Percentiles rank a stretch among this genome's conserved stretches.
These are phyloP conservation scores for Yamadazyma spencermartinsiae DNA, from an alignment of 1,139 yeast genomes.

Conservation along the genomic window DNA sequence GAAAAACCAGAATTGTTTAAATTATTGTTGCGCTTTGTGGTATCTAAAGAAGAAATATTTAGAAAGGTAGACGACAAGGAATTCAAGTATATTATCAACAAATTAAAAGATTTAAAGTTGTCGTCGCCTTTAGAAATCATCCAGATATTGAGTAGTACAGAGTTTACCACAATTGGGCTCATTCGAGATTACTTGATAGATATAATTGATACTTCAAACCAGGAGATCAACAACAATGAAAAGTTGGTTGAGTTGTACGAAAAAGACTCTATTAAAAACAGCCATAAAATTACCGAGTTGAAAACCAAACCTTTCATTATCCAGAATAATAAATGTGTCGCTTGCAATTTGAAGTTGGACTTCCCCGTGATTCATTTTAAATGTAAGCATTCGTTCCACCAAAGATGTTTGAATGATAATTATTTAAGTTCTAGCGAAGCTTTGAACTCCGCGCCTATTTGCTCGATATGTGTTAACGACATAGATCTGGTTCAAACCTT, in stretches of 20 bases:
- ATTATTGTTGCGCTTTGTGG: slow-evolving; percentile 63
- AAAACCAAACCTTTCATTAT: slow-evolving; percentile 58
- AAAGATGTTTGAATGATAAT: slow-evolving; percentile 66
- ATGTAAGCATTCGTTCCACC: slow-evolving; percentile 87
- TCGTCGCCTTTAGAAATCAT: slow-evolving; percentile 78
- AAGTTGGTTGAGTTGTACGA: slow-evolving; percentile 70
- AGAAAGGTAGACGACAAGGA: slow-evolving; percentile 54
- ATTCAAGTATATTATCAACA: slow-evolving; percentile 50
- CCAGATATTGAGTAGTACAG: slow-evolving; percentile 56
- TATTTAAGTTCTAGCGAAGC: slow-evolving; percentile 20
- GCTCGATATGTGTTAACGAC: slow-evolving; percentile 76
- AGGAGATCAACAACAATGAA: slow-evolving; percentile 67
- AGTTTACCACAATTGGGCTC: slow-evolving; percentile 68
- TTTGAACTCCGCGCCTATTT: slow-evolving; percentile 28
- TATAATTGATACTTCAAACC: slow-evolving; percentile 58
- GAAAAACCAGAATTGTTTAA: slow-evolving; percentile 65
- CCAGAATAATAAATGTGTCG: slow-evolving; percentile 69
- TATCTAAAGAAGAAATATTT: slow-evolving; percentile 57
- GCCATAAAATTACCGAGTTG: slow-evolving; percentile 53
- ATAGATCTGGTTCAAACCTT: slow-evolving; percentile 64
- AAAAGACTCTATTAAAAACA: slow-evolving; percentile 60
- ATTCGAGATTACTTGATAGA: slow-evolving; percentile 70
- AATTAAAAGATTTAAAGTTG: slow-evolving; percentile 52
- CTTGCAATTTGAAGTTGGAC: slow-evolving; percentile 70
- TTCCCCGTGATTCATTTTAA: slow-evolving; percentile 82